These are phyloP conservation scores for Stevia rebaudiana DNA, from an alignment of 140 eudicot genomes.

Conservation along the genomic window DNA sequence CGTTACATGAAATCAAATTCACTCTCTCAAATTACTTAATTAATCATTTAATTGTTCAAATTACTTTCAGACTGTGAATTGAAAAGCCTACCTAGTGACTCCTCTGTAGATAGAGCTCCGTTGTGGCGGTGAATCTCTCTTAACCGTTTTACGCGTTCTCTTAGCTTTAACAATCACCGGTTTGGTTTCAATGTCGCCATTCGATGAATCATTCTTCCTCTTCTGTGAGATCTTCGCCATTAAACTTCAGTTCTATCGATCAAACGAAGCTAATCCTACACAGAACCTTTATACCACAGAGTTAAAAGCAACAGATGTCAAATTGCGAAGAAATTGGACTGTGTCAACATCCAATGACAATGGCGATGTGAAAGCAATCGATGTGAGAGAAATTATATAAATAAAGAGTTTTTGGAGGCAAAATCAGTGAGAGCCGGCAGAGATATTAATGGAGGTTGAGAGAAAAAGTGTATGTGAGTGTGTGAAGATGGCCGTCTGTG, in stretches of 20 bases:
- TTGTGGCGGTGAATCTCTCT: slow-evolving; percentile 69
- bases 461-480: no score
- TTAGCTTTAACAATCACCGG: slow-evolving; percentile 20
- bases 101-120: slow-evolving; percentile 84
- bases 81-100: slow-evolving; percentile 46
- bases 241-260: not conserved
- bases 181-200: not conserved
- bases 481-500: no score
- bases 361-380: slow-evolving; percentile 14
- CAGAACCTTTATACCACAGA: not conserved
- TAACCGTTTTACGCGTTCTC: slow-evolving; percentile 61
- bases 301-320: not conserved
- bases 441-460: slow-evolving; percentile 14
- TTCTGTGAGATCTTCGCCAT: slow-evolving; percentile 48
- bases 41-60: not conserved
- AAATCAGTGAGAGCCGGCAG: slow-evolving; percentile 31
- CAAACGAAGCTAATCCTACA: not conserved
- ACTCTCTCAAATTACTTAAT: not conserved
- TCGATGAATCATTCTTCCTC: slow-evolving; percentile 4
- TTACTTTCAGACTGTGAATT: not conserved
- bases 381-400: slow-evolving; percentile 17
- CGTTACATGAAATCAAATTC: slow-evolving; percentile 9
- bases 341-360: no score
- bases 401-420: slow-evolving; percentile 8
- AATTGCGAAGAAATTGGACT: slow-evolving; percentile 12